Evolutionary conservation across 108 stramenopile genomes (phyloP).

Genomic region (Nitzschia sp.): DNA sequence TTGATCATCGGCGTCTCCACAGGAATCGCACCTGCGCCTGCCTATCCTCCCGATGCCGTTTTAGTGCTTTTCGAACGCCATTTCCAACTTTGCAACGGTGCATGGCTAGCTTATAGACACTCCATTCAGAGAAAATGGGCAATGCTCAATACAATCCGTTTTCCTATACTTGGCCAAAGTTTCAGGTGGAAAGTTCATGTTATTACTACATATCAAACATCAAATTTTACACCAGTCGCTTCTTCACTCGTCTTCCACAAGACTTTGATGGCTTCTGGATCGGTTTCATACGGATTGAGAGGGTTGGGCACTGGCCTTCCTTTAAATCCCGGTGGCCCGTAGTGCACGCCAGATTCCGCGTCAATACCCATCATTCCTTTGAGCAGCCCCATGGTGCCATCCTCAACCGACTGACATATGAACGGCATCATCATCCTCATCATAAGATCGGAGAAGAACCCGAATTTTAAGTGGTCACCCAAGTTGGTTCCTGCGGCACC

Average conservation of each 20-base stretch:
- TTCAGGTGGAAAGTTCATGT: not conserved
- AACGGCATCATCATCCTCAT: not conserved
- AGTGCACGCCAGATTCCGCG: slow-evolving; percentile 13
- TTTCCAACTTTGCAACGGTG: no score
- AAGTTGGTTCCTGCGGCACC: slow-evolving; percentile 8
- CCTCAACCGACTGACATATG: slow-evolving; percentile 18
- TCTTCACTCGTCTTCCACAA: slow-evolving; percentile 25
- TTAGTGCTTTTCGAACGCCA: no score
- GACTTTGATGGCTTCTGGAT: slow-evolving; percentile 9
- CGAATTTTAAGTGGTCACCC: not conserved
- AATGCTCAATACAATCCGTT: no score
- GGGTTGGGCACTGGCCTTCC: not conserved
- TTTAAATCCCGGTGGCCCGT: slow-evolving; percentile 2
- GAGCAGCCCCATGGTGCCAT: slow-evolving; percentile 29
- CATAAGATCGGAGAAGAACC: not conserved
- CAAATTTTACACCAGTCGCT: slow-evolving; percentile 28
- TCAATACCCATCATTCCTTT: slow-evolving; percentile 13
- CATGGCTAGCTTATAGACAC: no score
- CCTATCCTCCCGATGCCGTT: no score
- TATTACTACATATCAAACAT: slow-evolving; percentile 6
- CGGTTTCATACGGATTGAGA: not conserved
- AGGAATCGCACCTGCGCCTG: no score
- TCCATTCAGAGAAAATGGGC: no score
- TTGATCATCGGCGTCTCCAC: no score
- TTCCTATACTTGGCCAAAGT: no score